phyloP scores from a whole-genome alignment of 768 basidiomycete species.

The Suillus decipiens region DNA sequence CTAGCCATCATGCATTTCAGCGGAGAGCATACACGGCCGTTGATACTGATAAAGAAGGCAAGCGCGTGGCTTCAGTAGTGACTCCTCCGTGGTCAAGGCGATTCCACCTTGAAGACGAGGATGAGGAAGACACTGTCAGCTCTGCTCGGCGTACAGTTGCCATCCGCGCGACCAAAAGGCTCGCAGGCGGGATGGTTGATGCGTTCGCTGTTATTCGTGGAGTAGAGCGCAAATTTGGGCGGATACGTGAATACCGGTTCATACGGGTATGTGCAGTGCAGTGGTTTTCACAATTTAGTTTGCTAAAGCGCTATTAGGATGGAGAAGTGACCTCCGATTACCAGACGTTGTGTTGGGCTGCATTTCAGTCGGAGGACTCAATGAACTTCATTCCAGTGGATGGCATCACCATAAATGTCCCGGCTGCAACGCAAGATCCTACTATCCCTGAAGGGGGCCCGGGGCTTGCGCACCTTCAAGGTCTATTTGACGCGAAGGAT shows the following conservation, averaged over 20 bases:
- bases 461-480: slow-evolving; percentile 33
- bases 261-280: slow-evolving; percentile 3
- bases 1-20: slow-evolving; percentile 12
- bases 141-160: slow-evolving; percentile 32
- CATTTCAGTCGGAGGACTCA: slow-evolving; percentile 48
- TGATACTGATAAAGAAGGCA: neutral
- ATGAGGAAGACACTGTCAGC: neutral
- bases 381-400: slow-evolving; percentile 35
- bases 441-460: slow-evolving; percentile 32
- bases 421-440: slow-evolving; percentile 24
- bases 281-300: neutral
- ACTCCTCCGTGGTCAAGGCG: slow-evolving; percentile 7
- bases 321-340: slow-evolving; percentile 46
- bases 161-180: slow-evolving; percentile 40
- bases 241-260: slow-evolving; percentile 37
- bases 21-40: slow-evolving; percentile 1
- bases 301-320: slow-evolving; percentile 38
- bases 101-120: neutral
- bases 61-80: neutral
- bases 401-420: slow-evolving; percentile 35
- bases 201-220: slow-evolving; percentile 53
- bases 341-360: slow-evolving; percentile 42
- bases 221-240: slow-evolving; percentile 57
- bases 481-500: slow-evolving; percentile 26
- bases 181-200: slow-evolving; percentile 48